These are phyloP conservation scores for Alternaria triticimaculans DNA, from an alignment of 2,329 filamentous ascomycete species.

Conservation along the genomic window DNA sequence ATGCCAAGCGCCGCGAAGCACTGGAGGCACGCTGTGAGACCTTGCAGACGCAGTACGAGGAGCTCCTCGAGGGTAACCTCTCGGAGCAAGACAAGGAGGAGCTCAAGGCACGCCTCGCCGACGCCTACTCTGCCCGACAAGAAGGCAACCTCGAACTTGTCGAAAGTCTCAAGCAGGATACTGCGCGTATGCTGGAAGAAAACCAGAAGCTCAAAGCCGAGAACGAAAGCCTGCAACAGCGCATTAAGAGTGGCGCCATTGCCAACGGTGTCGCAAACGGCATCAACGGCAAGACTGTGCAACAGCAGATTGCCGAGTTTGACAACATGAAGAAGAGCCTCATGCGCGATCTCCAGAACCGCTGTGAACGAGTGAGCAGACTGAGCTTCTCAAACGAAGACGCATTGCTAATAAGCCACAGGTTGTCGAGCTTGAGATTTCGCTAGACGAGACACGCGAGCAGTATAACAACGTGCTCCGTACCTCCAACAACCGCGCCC, in stretches of 20 bases:
- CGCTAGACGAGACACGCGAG: conserved; percentile 93
- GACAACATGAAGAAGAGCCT: conserved; percentile 99
- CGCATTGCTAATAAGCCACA: conserved; percentile 31
- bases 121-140: conserved; percentile 77
- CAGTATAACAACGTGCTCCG: conserved; percentile 99
- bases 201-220: conserved; percentile 80
- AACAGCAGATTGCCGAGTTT: conserved; percentile 98
- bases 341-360: conserved; percentile 98
- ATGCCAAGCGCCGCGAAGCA: conserved; percentile 70
- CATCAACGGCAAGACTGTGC: conserved; percentile 84
- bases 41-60: conserved; percentile 84
- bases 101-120: conserved; percentile 78
- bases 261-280: conserved; percentile 66
- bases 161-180: conserved; percentile 77
- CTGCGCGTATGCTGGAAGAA: conserved; percentile 79
- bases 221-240: conserved; percentile 79
- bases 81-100: conserved; percentile 81
- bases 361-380: conserved; percentile 78
- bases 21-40: conserved; percentile 77
- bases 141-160: conserved; percentile 75
- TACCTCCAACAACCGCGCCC: conserved; percentile 95
- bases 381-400: conserved; percentile 8
- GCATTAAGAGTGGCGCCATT: conserved; percentile 68
- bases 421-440: conserved; percentile 96
- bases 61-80: conserved; percentile 79